Conservation (phyloP, 108 stramenopile species). For the Cyclostephanos tholiformis region DNA sequence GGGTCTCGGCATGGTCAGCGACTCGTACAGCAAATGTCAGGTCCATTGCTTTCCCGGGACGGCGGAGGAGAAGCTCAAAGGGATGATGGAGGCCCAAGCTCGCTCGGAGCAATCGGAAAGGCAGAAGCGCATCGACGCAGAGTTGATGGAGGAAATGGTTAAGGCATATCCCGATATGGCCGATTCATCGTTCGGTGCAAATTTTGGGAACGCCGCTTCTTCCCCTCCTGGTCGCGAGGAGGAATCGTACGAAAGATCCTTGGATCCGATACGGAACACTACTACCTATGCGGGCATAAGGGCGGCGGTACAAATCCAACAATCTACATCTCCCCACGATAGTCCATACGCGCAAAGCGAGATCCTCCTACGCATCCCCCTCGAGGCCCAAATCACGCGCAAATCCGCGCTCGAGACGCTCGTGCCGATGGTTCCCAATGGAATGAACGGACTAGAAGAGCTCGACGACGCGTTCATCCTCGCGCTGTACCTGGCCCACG, state of each 20-base stretch:
- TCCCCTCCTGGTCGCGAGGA: neutral
- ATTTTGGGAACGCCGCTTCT: neutral
- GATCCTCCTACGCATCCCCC: slow-evolving; percentile 69
- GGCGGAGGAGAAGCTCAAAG: slow-evolving; percentile 48
- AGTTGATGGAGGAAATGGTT: slow-evolving; percentile 34
- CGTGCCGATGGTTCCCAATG: slow-evolving; percentile 52
- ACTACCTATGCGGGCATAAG: slow-evolving; percentile 23
- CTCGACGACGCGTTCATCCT: slow-evolving; percentile 79
- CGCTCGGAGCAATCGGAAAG: slow-evolving; percentile 9
- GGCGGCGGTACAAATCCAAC: slow-evolving; percentile 18
- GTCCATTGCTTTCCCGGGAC: slow-evolving; percentile 66
- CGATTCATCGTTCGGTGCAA: neutral
- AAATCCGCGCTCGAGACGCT: slow-evolving; percentile 66
- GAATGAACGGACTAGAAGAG: slow-evolving; percentile 45
- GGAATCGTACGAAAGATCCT: neutral
- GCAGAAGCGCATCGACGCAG: slow-evolving; percentile 16
- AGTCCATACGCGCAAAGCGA: slow-evolving; percentile 53
- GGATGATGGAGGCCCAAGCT: slow-evolving; percentile 1
- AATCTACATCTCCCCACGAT: slow-evolving; percentile 18
- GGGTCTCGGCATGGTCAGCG: slow-evolving; percentile 78
- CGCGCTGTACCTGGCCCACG: slow-evolving; percentile 70
- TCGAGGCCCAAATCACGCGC: slow-evolving; percentile 82
- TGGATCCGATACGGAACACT: slow-evolving; percentile 22
- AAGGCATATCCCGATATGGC: slow-evolving; percentile 25
- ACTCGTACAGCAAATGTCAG: slow-evolving; percentile 71